Evolutionary conservation across 306 rosid genomes (phyloP).

Genomic region (Vigna trinervia): DNA sequence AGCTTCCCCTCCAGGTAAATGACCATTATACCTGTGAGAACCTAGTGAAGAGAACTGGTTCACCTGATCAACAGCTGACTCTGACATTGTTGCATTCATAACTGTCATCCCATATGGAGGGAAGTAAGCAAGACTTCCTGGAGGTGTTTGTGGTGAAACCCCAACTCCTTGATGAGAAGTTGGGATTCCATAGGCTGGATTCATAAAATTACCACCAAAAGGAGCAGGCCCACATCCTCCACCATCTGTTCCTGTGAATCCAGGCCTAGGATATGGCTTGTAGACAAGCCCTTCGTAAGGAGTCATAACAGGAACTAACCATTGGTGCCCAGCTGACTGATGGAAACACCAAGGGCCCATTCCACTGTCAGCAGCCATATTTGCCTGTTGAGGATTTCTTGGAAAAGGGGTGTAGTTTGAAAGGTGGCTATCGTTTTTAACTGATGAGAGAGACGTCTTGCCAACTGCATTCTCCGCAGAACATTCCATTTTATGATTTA

Average conservation of each 20-base stretch:
- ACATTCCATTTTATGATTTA: slow-evolving; percentile 68
- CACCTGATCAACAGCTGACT: slow-evolving; percentile 65
- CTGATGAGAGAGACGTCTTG: slow-evolving; percentile 65
- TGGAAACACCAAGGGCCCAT: slow-evolving; percentile 72
- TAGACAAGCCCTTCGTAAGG: slow-evolving; percentile 93
- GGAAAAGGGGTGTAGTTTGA: slow-evolving; percentile 56
- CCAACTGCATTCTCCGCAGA: slow-evolving; percentile 93
- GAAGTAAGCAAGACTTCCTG: slow-evolving; percentile 62
- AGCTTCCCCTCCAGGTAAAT: slow-evolving; percentile 47
- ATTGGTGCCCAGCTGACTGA: slow-evolving; percentile 82
- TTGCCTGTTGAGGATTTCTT: slow-evolving; percentile 58
- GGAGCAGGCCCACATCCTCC: slow-evolving; percentile 78
- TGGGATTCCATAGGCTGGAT: slow-evolving; percentile 68
- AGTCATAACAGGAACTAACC: slow-evolving; percentile 89
- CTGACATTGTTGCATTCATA: slow-evolving; percentile 60
- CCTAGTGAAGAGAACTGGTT: slow-evolving; percentile 53
- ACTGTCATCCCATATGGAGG: slow-evolving; percentile 76
- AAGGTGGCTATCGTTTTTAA: slow-evolving; percentile 63
- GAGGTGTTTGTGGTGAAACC: slow-evolving; percentile 54
- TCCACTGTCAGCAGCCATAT: slow-evolving; percentile 56
- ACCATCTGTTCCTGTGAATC: slow-evolving; percentile 58
- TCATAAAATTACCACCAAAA: slow-evolving; percentile 56
- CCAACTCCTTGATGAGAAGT: slow-evolving; percentile 66
- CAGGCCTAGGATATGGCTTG: slow-evolving; percentile 89
- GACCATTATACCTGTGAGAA: slow-evolving; percentile 41